Percentiles rank a stretch among this genome's conserved stretches.
These are phyloP conservation scores for Garcia nutans DNA, from an alignment of 345 rosid genomes.

Conservation along the genomic window DNA sequence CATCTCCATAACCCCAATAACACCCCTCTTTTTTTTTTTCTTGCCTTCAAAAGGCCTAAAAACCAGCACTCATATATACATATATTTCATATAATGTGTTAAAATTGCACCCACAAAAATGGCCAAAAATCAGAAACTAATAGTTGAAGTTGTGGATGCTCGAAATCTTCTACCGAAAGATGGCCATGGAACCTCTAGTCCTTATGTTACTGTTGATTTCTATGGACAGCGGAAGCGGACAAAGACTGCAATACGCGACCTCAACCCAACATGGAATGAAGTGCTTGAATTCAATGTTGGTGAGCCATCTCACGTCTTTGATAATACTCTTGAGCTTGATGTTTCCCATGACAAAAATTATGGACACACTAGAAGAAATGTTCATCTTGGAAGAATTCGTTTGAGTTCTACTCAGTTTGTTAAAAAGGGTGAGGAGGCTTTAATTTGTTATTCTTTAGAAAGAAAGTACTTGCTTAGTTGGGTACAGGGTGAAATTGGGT, in stretches of 20 bases:
- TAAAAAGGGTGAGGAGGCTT: constrained; percentile 77
- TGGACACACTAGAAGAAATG: constrained; percentile 67
- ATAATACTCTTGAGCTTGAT: constrained; percentile 66
- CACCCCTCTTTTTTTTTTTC: neutral
- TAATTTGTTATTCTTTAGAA: constrained; percentile 68
- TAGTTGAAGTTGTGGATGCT: constrained; percentile 86
- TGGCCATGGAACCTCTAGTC: constrained; percentile 88
- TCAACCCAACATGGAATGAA: constrained; percentile 79
- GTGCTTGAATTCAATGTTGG: constrained; percentile 62
- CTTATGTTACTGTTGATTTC: constrained; percentile 73
- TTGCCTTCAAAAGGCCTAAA: neutral
- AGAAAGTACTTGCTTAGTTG: constrained; percentile 56
- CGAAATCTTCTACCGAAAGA: constrained; percentile 63
- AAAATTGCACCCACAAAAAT: constrained; percentile 12
- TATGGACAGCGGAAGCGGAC: constrained; percentile 76
- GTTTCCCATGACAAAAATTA: constrained; percentile 66
- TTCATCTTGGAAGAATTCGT: constrained; percentile 63
- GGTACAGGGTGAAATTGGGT: constrained; percentile 75
- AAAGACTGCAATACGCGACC: constrained; percentile 49
- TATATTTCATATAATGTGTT: neutral
- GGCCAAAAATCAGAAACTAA: constrained; percentile 50
- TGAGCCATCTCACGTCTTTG: constrained; percentile 55
- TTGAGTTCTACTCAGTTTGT: constrained; percentile 71
- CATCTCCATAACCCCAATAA: neutral
- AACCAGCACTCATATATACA: too few species aligned